phyloP scores from a whole-genome alignment of 2,329 filamentous ascomycete genomes.

The Daldinia sp. region DNA sequence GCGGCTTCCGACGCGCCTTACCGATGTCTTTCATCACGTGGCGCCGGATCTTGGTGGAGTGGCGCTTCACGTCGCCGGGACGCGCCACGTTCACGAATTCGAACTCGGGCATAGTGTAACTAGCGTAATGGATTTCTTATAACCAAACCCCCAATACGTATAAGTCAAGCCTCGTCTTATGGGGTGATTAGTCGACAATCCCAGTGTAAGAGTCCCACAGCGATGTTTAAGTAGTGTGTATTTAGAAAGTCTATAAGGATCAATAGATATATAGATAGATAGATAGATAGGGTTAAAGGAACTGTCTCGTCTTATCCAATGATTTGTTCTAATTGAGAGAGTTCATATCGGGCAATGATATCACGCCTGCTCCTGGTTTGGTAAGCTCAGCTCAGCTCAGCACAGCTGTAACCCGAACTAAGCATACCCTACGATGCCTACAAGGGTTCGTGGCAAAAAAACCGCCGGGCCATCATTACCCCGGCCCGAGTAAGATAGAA shows the following conservation, averaged over 20 bases:
- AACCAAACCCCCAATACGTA: too few relatives aligned
- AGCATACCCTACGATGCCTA: not conserved
- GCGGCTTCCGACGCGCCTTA: slow-evolving; percentile 46
- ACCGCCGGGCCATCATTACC: not conserved
- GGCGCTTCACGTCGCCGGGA: slow-evolving; percentile 47
- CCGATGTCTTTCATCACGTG: slow-evolving; percentile 53
- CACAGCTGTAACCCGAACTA: not conserved
- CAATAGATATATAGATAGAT: not conserved
- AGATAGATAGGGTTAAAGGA: not conserved
- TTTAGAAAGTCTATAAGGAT: too few relatives aligned
- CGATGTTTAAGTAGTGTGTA: too few relatives aligned
- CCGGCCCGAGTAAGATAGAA: not conserved
- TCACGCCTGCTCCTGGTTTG: not conserved
- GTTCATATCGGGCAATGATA: not conserved
- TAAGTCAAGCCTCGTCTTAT: too few relatives aligned
- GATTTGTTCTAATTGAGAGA: not conserved
- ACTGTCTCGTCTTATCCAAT: not conserved
- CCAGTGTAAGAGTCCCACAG: too few relatives aligned
- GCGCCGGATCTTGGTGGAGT: slow-evolving; percentile 48
- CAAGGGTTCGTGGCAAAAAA: not conserved
- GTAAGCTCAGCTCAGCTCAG: not conserved
- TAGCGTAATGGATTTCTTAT: too few relatives aligned
- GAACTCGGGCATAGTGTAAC: slow-evolving; percentile 44
- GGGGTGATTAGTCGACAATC: too few relatives aligned
- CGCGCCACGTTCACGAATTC: slow-evolving; percentile 48